Percentiles rank a stretch among this genome's conserved stretches.
Conservation (phyloP, 306 rosid species). For the Gynostemma pentaphyllum region DNA sequence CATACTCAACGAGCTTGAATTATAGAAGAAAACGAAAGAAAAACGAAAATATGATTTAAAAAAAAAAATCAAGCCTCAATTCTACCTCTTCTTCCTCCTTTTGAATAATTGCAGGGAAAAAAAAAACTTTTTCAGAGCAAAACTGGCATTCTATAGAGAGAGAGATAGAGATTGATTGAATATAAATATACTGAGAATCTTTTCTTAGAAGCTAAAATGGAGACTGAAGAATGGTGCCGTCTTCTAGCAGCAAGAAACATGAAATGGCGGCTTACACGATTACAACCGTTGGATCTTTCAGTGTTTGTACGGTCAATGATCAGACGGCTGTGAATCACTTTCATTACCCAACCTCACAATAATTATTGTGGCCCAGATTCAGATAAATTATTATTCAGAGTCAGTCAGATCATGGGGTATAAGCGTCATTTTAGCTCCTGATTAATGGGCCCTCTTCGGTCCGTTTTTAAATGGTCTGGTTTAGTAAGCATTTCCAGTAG, state of each 20-base stretch:
- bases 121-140: background rate
- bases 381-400: background rate
- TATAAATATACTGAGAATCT: background rate
- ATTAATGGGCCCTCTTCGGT: background rate
- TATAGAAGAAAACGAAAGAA: background rate
- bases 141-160: background rate
- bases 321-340: constrained; percentile 5
- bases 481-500: background rate
- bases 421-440: background rate
- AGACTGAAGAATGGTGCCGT: background rate
- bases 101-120: background rate
- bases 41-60: background rate
- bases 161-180: background rate
- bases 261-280: constrained; percentile 1
- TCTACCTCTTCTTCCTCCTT: background rate
- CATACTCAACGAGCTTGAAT: background rate
- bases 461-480: constrained; percentile 7
- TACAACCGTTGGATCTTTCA: background rate
- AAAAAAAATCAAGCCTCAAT: background rate
- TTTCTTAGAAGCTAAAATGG: constrained; percentile 6
- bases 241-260: background rate
- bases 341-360: background rate
- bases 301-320: background rate
- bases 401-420: background rate
- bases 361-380: background rate